Conservation (phyloP, 768 basidiomycete species). For the Mycena vitilis region DNA sequence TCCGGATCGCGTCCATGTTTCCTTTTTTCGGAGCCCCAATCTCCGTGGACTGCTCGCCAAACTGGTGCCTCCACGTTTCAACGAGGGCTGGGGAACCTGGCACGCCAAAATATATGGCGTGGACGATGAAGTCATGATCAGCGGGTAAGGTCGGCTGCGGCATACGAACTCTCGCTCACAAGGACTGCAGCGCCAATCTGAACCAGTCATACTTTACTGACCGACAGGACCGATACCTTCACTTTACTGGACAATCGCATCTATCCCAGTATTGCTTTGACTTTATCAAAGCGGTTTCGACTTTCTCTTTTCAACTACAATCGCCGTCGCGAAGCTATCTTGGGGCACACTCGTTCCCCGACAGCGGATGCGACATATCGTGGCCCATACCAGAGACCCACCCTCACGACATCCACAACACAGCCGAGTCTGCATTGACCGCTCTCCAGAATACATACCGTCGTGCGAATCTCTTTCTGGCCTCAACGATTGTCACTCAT, state of each 20-base stretch:
- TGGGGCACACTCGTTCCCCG: slow-evolving; percentile 42
- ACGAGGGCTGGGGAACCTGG: slow-evolving; percentile 99
- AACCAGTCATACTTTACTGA: slow-evolving; percentile 94
- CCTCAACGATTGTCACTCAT: background rate
- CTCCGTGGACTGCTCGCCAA: slow-evolving; percentile 79
- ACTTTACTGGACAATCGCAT: slow-evolving; percentile 67
- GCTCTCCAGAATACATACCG: slow-evolving; percentile 66
- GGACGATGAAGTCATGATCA: slow-evolving; percentile 93
- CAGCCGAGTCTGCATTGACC: slow-evolving; percentile 66
- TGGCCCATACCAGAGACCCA: slow-evolving; percentile 78
- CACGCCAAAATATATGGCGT: slow-evolving; percentile 96
- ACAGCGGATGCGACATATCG: slow-evolving; percentile 61
- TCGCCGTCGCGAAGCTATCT: slow-evolving; percentile 39
- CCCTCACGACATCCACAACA: slow-evolving; percentile 75
- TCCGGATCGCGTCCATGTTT: slow-evolving; percentile 78
- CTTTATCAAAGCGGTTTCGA: slow-evolving; percentile 75
- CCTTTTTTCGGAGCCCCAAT: slow-evolving; percentile 90
- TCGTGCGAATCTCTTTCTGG: slow-evolving; percentile 2
- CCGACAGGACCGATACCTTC: slow-evolving; percentile 94
- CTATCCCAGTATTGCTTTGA: slow-evolving; percentile 88
- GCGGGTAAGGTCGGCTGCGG: slow-evolving; percentile 68
- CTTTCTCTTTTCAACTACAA: slow-evolving; percentile 76
- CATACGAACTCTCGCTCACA: slow-evolving; percentile 4
- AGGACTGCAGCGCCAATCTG: slow-evolving; percentile 81
- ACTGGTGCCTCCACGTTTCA: slow-evolving; percentile 90